Conservation (phyloP, 805 yeast species). For the Candida methanosorbosa region DNA sequence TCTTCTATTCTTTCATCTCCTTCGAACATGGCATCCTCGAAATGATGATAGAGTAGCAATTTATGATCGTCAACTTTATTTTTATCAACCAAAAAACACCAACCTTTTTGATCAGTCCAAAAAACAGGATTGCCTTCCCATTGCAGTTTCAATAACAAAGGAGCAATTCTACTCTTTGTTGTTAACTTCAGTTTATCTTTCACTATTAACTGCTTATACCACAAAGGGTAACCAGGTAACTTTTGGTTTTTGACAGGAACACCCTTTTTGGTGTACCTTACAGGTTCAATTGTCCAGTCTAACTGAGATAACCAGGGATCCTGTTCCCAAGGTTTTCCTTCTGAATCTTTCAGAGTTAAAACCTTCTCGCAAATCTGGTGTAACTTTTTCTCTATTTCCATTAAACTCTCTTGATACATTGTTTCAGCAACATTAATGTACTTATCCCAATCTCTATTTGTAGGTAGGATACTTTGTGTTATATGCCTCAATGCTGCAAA, state of each 20-base stretch:
- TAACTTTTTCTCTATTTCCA: constrained; percentile 50
- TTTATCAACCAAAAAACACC: constrained; percentile 71
- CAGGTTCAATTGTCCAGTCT: constrained; percentile 71
- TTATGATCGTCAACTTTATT: constrained; percentile 26
- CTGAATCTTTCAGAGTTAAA: constrained; percentile 33
- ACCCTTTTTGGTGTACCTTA: constrained; percentile 59
- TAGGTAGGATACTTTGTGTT: constrained; percentile 71
- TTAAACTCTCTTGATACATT: constrained; percentile 50
- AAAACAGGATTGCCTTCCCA: constrained; percentile 83
- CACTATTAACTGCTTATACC: constrained; percentile 65
- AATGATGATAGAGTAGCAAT: constrained; percentile 27
- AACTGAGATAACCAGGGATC: constrained; percentile 92
- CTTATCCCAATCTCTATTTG: constrained; percentile 61
- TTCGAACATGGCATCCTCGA: constrained; percentile 10
- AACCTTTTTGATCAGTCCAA: constrained; percentile 76
- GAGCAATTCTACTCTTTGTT: constrained; percentile 65
- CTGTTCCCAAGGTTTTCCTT: constrained; percentile 30
- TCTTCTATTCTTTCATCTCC: constrained; percentile 1
- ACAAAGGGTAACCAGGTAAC: constrained; percentile 85
- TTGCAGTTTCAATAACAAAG: constrained; percentile 62
- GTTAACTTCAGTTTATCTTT: constrained; percentile 43
- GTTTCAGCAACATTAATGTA: constrained; percentile 66
- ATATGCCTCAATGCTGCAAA: constrained; percentile 77
- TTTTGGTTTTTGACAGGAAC: constrained; percentile 63
- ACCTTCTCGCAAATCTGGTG: constrained; percentile 52